A percentile compares a stretch with the other conserved stretches of the same genome.
Evolutionary conservation across 768 basidiomycete genomes (phyloP).

Genomic region (Mycena galericulata): DNA sequence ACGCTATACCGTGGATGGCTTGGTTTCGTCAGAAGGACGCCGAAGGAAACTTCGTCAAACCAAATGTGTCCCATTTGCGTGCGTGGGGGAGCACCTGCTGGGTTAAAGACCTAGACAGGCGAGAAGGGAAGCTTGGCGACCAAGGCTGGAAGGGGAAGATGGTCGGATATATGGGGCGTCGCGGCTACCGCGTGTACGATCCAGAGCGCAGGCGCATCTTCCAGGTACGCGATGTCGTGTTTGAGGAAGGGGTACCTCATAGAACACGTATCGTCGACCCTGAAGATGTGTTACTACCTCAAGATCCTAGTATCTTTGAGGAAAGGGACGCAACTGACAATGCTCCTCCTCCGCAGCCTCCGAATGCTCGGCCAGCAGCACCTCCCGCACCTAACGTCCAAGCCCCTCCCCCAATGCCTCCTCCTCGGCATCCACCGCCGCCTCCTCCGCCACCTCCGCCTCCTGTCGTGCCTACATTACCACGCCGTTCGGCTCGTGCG

Average conservation of each 20-base stretch:
- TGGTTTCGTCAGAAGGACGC: slow-evolving; percentile 20
- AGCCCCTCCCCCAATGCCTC: no score
- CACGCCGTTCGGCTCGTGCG: no score
- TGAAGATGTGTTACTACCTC: neutral
- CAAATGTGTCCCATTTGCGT: neutral
- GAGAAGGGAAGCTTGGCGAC: slow-evolving; percentile 28
- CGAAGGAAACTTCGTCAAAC: neutral
- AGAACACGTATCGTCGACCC: neutral
- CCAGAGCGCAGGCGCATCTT: slow-evolving; percentile 7
- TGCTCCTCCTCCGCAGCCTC: neutral
- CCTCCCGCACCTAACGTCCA: neutral
- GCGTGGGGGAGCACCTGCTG: neutral
- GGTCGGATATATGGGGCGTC: slow-evolving; percentile 33
- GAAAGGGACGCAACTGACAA: no score
- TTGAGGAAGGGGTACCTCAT: slow-evolving; percentile 20
- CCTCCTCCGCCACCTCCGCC: neutral
- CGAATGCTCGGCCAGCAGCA: neutral
- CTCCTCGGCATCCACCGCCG: slow-evolving; percentile 26
- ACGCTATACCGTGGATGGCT: neutral
- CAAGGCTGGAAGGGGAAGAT: slow-evolving; percentile 34
- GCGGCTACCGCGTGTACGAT: slow-evolving; percentile 31
- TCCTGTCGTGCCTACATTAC: no score
- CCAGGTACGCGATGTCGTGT: slow-evolving; percentile 26
- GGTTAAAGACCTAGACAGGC: slow-evolving; percentile 24
- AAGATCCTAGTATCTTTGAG: no score